Percentiles rank a stretch among this genome's conserved stretches.
Conservation (phyloP, 1,284 basidiomycete genomes). For the Schizophyllum amplum region DNA sequence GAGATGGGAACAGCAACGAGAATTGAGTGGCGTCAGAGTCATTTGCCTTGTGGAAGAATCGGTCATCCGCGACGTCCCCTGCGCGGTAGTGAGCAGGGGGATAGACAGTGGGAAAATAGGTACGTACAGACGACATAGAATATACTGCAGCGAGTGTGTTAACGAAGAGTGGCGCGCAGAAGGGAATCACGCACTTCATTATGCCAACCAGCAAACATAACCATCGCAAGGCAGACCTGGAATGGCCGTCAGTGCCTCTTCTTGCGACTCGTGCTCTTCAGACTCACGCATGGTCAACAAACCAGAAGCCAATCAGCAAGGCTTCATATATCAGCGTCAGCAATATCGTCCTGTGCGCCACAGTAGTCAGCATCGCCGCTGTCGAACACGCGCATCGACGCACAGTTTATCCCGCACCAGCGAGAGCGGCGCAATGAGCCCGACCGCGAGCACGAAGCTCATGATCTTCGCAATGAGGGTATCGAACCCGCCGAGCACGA, state of each 20-base stretch:
- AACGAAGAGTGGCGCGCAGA: conserved; percentile 3
- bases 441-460: conserved; percentile 73
- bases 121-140: conserved; percentile 70
- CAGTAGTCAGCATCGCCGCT: neutral
- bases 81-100: conserved; percentile 5
- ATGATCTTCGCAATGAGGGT: conserved; percentile 74
- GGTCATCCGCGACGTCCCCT: conserved; percentile 83
- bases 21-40: conserved; percentile 81
- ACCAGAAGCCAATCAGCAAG: conserved; percentile 77
- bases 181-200: conserved; percentile 57
- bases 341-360: conserved; percentile 56
- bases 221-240: conserved; percentile 59
- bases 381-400: conserved; percentile 20
- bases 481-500: conserved; percentile 73
- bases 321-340: conserved; percentile 69
- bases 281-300: conserved; percentile 74
- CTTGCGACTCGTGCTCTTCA: no score
- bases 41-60: conserved; percentile 79
- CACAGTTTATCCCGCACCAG: conserved; percentile 80
- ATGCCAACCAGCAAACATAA: conserved; percentile 77
- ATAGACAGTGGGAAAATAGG: neutral
- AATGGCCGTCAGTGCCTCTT: no score
- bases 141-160: conserved; percentile 34
- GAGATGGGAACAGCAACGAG: conserved; percentile 53
- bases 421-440: conserved; percentile 62